Evolutionary conservation across 371 early-diverging fungal genomes (phyloP).

Genomic region (Funneliformis caledonium): DNA sequence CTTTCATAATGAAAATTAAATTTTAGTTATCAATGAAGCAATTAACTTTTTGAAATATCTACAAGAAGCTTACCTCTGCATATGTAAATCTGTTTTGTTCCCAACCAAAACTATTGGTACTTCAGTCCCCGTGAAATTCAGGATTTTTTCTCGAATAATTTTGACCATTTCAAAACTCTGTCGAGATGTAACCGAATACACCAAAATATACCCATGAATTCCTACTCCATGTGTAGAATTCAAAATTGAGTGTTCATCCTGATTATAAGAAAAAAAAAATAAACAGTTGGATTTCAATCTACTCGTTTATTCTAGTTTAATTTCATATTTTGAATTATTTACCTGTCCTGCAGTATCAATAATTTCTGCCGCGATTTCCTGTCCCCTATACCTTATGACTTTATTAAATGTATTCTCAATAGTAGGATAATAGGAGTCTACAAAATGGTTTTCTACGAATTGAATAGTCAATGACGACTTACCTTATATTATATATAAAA

Average conservation of each 20-base stretch:
- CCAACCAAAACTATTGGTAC: slow-evolving; percentile 93
- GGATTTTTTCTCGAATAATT: slow-evolving; percentile 92
- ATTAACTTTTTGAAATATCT: background rate
- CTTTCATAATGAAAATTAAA: slow-evolving; percentile 42
- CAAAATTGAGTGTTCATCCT: slow-evolving; percentile 95
- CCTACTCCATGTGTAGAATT: slow-evolving; percentile 88
- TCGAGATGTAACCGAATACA: slow-evolving; percentile 89
- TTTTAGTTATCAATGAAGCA: background rate
- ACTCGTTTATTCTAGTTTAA: background rate
- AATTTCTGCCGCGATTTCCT: slow-evolving; percentile 88
- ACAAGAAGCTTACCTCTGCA: slow-evolving; percentile 58
- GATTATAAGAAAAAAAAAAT: background rate
- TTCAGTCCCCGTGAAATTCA: slow-evolving; percentile 90
- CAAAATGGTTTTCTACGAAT: slow-evolving; percentile 92
- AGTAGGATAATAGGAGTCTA: slow-evolving; percentile 93
- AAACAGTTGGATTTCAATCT: background rate
- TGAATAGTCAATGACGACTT: slow-evolving; percentile 92
- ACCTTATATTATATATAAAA: slow-evolving; percentile 45
- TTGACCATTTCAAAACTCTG: slow-evolving; percentile 89
- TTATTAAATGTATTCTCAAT: slow-evolving; percentile 93
- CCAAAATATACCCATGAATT: slow-evolving; percentile 92
- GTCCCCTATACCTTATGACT: slow-evolving; percentile 78
- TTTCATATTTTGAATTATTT: slow-evolving; percentile 38
- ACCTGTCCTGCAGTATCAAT: slow-evolving; percentile 97
- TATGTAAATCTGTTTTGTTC: slow-evolving; percentile 88